Evolutionary conservation across 345 rosid species (phyloP).

Genomic region (Euphorbia tirucalli): DNA sequence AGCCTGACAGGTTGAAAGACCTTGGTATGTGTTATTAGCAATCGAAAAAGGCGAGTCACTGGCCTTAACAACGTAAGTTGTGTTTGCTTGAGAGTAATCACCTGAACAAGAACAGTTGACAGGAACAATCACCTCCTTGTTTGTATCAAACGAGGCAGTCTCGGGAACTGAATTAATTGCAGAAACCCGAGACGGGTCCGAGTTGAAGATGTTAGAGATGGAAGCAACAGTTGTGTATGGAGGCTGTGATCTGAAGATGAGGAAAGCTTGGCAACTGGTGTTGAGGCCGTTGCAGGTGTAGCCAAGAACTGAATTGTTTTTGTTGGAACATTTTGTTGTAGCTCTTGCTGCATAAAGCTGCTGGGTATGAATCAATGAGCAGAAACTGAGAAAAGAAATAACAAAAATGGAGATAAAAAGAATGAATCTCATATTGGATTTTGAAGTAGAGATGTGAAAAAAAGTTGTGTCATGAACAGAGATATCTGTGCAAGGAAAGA

Average conservation of each 20-base stretch:
- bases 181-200: conserved; percentile 45
- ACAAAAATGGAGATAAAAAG: conserved; percentile 10
- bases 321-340: too few species aligned
- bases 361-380: conserved; percentile 45
- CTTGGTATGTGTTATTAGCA: conserved; percentile 63
- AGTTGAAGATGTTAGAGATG: conserved; percentile 49
- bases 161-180: too few species aligned
- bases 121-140: too few species aligned
- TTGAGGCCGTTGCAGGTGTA: too few species aligned
- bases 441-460: too few species aligned
- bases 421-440: conserved; percentile 26
- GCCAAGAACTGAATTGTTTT: too few species aligned
- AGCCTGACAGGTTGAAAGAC: conserved; percentile 81
- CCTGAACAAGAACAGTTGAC: too few species aligned
- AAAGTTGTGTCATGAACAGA: too few species aligned
- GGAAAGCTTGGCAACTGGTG: conserved; percentile 54
- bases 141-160: too few species aligned
- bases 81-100: conserved; percentile 52
- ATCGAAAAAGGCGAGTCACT: conserved; percentile 25
- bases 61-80: conserved; percentile 39
- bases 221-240: conserved; percentile 46
- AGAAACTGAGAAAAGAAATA: conserved; percentile 23
- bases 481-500: too few species aligned
- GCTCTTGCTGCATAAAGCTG: conserved; percentile 57
- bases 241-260: conserved; percentile 57